These are phyloP conservation scores for Pseudevernia furfuracea DNA, from an alignment of 495 filamentous ascomycete species.

Conservation along the genomic window DNA sequence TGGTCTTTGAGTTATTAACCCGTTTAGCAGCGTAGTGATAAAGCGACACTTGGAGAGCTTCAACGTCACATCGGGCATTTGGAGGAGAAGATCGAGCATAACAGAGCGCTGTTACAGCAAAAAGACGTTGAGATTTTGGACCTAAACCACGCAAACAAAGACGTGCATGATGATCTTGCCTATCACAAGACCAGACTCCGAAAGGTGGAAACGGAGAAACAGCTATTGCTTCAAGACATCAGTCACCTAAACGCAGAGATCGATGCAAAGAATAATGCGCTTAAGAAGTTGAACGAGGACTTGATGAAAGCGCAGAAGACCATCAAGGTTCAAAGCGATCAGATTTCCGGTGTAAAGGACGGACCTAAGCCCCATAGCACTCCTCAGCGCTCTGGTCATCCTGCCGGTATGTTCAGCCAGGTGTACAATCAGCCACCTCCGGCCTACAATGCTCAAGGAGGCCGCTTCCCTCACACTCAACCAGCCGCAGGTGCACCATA, in stretches of 20 bases:
- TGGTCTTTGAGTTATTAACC: neutral
- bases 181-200: neutral
- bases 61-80: slow-evolving; percentile 7
- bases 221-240: neutral
- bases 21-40: neutral
- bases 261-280: neutral
- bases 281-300: slow-evolving; percentile 19
- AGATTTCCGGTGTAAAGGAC: slow-evolving; percentile 23
- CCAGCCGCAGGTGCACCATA: neutral
- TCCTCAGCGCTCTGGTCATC: neutral
- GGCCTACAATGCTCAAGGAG: neutral
- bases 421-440: slow-evolving; percentile 11
- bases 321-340: slow-evolving; percentile 29
- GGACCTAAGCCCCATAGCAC: neutral
- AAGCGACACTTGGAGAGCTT: neutral
- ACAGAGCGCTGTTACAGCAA: neutral
- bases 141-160: neutral
- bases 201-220: neutral
- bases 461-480: neutral
- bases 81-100: neutral
- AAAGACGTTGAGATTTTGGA: neutral
- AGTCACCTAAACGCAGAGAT: neutral
- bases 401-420: neutral
- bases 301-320: slow-evolving; percentile 26
- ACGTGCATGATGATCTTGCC: neutral